Conservation (phyloP, 1,139 yeast genomes). For the Scheffersomyces stambukii region DNA sequence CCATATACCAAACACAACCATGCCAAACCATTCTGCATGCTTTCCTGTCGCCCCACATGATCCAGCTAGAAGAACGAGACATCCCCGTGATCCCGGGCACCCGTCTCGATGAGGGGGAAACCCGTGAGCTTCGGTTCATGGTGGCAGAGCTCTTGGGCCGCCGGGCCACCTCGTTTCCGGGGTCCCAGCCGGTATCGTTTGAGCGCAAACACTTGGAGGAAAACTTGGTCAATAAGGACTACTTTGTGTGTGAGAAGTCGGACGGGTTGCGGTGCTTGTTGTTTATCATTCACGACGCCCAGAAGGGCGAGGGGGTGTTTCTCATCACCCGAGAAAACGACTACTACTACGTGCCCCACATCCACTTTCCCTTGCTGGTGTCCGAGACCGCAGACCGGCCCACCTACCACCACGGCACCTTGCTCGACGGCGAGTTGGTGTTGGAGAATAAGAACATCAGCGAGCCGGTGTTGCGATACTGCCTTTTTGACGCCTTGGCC, state of each 20-base stretch:
- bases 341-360: conserved; percentile 72
- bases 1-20: not conserved
- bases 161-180: conserved; percentile 59
- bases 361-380: conserved; percentile 69
- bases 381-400: conserved; percentile 48
- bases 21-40: not conserved
- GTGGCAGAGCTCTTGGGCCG: conserved; percentile 66
- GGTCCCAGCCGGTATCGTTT: conserved; percentile 94
- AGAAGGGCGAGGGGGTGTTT: conserved; percentile 71
- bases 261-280: conserved; percentile 87
- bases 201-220: conserved; percentile 67
- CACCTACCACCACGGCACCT: conserved; percentile 76
- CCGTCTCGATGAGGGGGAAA: conserved; percentile 65
- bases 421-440: conserved; percentile 86
- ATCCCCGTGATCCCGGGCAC: conserved; percentile 86
- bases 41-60: conserved; percentile 21
- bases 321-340: conserved; percentile 83
- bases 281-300: conserved; percentile 64
- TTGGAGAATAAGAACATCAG: conserved; percentile 53
- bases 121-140: conserved; percentile 62
- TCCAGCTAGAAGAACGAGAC: conserved; percentile 49
- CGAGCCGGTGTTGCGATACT: conserved; percentile 56
- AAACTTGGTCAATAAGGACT: conserved; percentile 54
- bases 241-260: conserved; percentile 91
- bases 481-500: conserved; percentile 89